phyloP scores from a whole-genome alignment of 225 moss, liverwort and hornwort genomes.

The Antitrichia curtipendula region DNA sequence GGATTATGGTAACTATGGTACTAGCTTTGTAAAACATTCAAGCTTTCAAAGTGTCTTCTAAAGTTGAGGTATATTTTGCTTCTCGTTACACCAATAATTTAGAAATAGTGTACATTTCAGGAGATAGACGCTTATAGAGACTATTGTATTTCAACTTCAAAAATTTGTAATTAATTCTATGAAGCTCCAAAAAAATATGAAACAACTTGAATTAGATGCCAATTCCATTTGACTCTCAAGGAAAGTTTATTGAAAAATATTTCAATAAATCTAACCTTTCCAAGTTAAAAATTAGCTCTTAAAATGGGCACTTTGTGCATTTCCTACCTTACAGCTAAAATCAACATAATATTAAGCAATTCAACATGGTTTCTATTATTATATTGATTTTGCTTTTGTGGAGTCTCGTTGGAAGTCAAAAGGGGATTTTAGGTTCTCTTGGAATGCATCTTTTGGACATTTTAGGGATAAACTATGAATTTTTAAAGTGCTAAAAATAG shows the following conservation, averaged over 20 bases:
- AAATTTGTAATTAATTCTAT: not conserved
- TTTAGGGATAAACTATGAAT: too few relatives aligned
- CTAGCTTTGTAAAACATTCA: too few relatives aligned
- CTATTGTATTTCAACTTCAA: not conserved
- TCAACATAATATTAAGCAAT: not conserved
- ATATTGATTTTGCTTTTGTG: too few relatives aligned
- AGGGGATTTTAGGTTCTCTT: not conserved
- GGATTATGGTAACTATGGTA: too few relatives aligned
- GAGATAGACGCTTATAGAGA: not conserved
- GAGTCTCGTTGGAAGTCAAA: not conserved
- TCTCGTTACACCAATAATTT: not conserved
- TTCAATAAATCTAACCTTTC: not conserved
- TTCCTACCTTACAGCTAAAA: not conserved
- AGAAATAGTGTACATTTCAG: not conserved
- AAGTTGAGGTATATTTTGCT: not conserved
- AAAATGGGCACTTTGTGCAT: not conserved
- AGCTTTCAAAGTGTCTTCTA: not conserved
- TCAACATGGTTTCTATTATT: fast-evolving
- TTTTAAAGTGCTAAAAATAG: not conserved
- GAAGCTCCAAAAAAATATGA: not conserved
- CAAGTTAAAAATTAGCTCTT: not conserved
- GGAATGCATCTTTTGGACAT: not conserved
- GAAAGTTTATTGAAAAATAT: not conserved
- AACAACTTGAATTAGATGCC: fast-evolving
- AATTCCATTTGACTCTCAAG: not conserved